Evolutionary conservation across 306 rosid species (phyloP), one percentile per base, ranked within the genome.

Genomic region (Herpetospermum pedunculosum): DNA sequence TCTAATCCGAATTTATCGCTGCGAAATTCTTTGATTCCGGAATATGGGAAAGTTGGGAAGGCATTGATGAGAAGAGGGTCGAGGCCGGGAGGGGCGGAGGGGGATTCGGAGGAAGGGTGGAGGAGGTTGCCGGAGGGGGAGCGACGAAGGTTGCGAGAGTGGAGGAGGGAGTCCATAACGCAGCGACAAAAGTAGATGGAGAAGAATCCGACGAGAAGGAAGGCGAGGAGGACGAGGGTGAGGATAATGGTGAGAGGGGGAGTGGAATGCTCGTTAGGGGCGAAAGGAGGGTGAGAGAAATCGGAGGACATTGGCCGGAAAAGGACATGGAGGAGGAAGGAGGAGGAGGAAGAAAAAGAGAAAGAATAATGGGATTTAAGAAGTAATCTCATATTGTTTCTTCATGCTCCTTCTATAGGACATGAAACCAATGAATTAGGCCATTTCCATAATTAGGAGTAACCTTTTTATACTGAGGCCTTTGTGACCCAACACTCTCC

Each of bases 1-100:
- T 89, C 93, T 0, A 85, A 78, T 28, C 81, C 78, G 5, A 78
- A 70, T 10, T 75, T 76, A 11, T 88, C 87, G 49, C 79, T 77
- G 2, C 79, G 88, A 0, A 76, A 83, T 2, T 89, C 87, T 32
- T 88, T 88, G 9, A 92, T 89, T 0, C 80, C 83, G 3, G 89
- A 35, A 41, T 88, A 92, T 3, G 40, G 37, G 21, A 92, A 89
- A 0, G 89, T 85, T 0, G 97, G 97, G 52, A 89, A 92, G 4
- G 79, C 16, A 1, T 86, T 70, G 0, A 92, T 80, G 8, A 83
- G 58, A 0, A 81, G 77, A 28, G 65, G 80, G 40, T 92, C 88
- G 4, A 92, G 88, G 70, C 97, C 97, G 0, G 74, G 44, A 0
- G 65, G 49, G 3, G 50, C 78, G 0, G 81, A 73, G 0, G 87